These are phyloP conservation scores for Porphyra umbilicalis DNA, from an alignment of 31 red algal genomes.

Conservation along the genomic window DNA sequence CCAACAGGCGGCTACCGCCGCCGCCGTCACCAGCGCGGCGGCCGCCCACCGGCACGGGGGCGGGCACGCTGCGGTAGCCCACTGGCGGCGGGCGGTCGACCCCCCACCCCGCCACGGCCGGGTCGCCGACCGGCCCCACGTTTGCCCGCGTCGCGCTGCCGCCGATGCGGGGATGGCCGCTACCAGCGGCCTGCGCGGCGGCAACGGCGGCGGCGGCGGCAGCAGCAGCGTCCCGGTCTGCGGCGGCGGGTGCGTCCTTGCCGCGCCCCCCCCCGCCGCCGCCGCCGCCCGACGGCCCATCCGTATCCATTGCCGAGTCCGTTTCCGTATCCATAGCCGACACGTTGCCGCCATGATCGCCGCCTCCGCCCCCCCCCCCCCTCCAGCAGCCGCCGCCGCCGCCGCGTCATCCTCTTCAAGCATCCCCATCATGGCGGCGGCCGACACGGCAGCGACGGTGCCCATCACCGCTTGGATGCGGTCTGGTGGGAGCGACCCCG, in stretches of 20 bases:
- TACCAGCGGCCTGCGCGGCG: background rate
- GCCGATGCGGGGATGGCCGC: background rate
- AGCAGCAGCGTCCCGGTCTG: background rate
- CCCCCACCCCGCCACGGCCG: background rate
- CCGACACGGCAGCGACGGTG: background rate
- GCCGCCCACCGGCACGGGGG: no score
- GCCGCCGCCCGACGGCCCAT: background rate
- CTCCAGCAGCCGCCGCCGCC: background rate
- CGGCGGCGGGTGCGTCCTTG: background rate
- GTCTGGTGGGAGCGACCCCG: background rate
- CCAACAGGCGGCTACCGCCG: no score
- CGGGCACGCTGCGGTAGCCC: background rate
- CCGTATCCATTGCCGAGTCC: no score
- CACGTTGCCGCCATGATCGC: background rate
- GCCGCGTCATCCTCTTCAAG: background rate
- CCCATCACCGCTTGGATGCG: background rate
- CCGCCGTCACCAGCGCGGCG: no score
- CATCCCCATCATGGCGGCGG: background rate
- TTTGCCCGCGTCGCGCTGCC: background rate
- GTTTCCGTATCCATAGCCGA: no score
- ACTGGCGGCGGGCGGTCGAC: background rate
- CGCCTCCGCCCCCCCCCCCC: background rate
- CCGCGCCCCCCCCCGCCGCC: background rate
- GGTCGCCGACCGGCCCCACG: background rate
- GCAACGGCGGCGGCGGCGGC: no score